phyloP scores from a whole-genome alignment of 495 filamentous ascomycete genomes.

The Podospora bellae-mahoneyi region DNA sequence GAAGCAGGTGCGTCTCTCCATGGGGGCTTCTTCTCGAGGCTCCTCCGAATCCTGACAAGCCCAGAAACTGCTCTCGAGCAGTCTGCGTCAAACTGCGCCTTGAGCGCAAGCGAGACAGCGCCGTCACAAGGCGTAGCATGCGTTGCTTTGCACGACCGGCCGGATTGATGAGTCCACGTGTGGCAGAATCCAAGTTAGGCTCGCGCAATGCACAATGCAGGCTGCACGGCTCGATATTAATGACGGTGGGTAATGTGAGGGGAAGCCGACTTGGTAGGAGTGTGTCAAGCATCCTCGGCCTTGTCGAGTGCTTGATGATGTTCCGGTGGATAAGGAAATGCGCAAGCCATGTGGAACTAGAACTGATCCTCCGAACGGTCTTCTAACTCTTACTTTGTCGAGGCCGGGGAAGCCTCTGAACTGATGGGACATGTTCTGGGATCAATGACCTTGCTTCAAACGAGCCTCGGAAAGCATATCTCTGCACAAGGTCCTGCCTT shows the following conservation, averaged over 20 bases:
- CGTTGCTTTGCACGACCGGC: background rate
- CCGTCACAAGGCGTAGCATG: conserved; percentile 10
- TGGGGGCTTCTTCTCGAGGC: background rate
- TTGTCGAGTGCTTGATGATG: background rate
- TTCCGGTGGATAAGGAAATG: background rate
- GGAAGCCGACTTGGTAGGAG: conserved; percentile 12
- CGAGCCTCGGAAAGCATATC: background rate
- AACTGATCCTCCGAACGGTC: conserved; percentile 1
- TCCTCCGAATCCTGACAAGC: background rate
- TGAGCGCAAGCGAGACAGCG: conserved; percentile 5
- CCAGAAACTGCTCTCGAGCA: background rate
- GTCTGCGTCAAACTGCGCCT: conserved; percentile 1
- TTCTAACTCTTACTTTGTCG: conserved; percentile 3
- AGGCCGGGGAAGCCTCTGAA: background rate
- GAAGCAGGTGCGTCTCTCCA: conserved; percentile 11
- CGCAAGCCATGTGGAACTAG: background rate
- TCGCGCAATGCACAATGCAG: conserved; percentile 29
- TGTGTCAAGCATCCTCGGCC: background rate
- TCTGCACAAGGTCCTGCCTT: background rate
- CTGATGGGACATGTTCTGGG: background rate
- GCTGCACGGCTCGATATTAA: conserved; percentile 32
- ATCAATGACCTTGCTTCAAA: background rate
- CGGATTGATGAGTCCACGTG: background rate
- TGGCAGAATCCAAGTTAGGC: conserved; percentile 10
- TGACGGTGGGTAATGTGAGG: conserved; percentile 23